Conservation (phyloP, 805 yeast genomes). For the Danielia oregonensis region DNA sequence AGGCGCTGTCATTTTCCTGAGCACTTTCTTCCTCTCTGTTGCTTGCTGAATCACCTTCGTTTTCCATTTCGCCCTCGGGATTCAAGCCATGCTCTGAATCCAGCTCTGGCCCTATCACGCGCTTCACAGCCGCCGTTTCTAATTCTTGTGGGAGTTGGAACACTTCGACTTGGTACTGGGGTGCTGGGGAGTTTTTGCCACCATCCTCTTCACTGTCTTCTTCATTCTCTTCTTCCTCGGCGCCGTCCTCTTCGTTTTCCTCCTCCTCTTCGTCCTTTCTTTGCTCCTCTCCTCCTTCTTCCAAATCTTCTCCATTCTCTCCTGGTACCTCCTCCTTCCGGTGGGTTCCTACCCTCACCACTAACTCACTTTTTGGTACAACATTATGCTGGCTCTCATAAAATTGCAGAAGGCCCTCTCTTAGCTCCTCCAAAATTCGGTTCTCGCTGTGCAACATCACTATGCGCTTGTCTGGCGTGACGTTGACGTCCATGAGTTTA, state of each 20-base stretch:
- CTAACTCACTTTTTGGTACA: conserved; percentile 31
- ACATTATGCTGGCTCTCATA: conserved; percentile 40
- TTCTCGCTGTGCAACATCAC: conserved; percentile 66
- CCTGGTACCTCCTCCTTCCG: conserved; percentile 1
- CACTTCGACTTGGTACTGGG: too few relatives aligned
- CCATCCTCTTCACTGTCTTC: too few relatives aligned
- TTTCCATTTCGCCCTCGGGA: too few relatives aligned
- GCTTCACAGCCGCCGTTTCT: too few relatives aligned
- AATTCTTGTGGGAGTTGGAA: too few relatives aligned
- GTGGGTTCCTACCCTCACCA: conserved; percentile 13
- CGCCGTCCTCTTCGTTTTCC: conserved; percentile 6
- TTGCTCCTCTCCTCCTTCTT: conserved; percentile 3
- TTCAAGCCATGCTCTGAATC: too few relatives aligned
- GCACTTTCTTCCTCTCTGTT: too few relatives aligned
- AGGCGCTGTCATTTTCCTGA: too few relatives aligned
- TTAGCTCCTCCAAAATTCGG: conserved; percentile 51
- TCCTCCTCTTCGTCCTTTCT: conserved; percentile 5
- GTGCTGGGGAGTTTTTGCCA: too few relatives aligned
- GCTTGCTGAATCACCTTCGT: too few relatives aligned
- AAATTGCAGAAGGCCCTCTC: conserved; percentile 44
- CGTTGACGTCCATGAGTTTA: conserved; percentile 68
- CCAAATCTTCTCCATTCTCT: conserved; percentile 3
- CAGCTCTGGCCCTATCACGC: too few relatives aligned
- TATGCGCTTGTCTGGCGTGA: conserved; percentile 86
- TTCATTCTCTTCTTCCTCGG: too few relatives aligned